These are phyloP conservation scores for Martensiomyces pterosporus DNA, from an alignment of 192 early-diverging fungal species.

Conservation along the genomic window DNA sequence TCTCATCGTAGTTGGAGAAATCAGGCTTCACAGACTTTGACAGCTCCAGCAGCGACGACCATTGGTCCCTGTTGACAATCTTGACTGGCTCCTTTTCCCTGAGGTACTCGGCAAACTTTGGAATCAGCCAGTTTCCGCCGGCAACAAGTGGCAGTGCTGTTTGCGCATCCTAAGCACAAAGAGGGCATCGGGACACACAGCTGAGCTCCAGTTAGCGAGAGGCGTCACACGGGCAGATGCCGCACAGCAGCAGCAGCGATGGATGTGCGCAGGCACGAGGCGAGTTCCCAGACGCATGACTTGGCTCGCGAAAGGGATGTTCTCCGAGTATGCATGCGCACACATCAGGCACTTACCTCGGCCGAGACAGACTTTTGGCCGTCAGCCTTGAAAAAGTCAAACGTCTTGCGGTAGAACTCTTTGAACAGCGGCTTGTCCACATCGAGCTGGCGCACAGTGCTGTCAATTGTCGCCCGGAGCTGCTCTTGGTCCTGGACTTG, in stretches of 20 bases:
- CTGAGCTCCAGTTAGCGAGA: no score
- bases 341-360: conserved; percentile 25
- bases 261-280: no score
- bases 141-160: conserved; percentile 24
- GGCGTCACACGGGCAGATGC: no score
- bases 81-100: conserved; percentile 23
- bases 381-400: conserved; percentile 23
- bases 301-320: no score
- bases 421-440: conserved; percentile 11
- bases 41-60: conserved; percentile 42
- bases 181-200: no score
- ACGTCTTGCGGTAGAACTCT: conserved; percentile 34
- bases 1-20: conserved; percentile 34
- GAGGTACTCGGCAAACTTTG: conserved; percentile 34
- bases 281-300: no score
- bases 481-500: conserved; percentile 3
- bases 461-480: conserved; percentile 14
- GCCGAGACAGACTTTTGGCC: conserved; percentile 18
- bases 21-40: conserved; percentile 12
- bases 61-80: conserved; percentile 42
- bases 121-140: conserved; percentile 18
- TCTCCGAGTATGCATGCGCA: no score
- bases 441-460: conserved; percentile 2
- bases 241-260: no score
- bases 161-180: conserved; percentile 26